phyloP scores from a whole-genome alignment of 2,329 filamentous ascomycete species.

The Endoconidiophora polonica region DNA sequence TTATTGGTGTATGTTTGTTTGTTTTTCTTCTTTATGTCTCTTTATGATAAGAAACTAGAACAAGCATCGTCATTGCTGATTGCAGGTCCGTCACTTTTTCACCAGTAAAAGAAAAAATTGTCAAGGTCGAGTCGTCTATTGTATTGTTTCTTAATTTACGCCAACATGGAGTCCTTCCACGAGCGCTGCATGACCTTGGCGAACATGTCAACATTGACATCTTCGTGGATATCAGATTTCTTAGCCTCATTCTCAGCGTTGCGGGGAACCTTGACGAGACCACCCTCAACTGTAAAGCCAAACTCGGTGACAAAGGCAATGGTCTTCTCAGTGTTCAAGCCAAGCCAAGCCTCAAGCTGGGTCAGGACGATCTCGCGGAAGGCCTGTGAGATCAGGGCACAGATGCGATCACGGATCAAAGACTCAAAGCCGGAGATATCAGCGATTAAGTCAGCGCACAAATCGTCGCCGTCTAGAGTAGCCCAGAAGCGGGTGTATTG shows the following conservation, averaged over 20 bases:
- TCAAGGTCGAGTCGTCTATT: no score
- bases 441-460: slow-evolving; percentile 88
- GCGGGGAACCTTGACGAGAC: slow-evolving; percentile 57
- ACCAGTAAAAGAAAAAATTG: no score
- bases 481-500: slow-evolving; percentile 90
- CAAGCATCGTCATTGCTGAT: background rate
- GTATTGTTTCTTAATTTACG: background rate
- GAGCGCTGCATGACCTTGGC: slow-evolving; percentile 63
- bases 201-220: slow-evolving; percentile 82
- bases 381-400: slow-evolving; percentile 66
- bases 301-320: slow-evolving; percentile 70
- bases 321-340: slow-evolving; percentile 49
- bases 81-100: background rate
- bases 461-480: slow-evolving; percentile 79
- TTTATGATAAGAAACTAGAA: slow-evolving; percentile 1
- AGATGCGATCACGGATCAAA: slow-evolving; percentile 76
- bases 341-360: slow-evolving; percentile 60
- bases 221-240: slow-evolving; percentile 87
- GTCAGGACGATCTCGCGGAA: slow-evolving; percentile 55
- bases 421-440: slow-evolving; percentile 95
- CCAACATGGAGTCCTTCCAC: slow-evolving; percentile 48
- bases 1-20: background rate
- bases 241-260: slow-evolving; percentile 98
- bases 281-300: slow-evolving; percentile 64
- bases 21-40: slow-evolving; percentile 12